phyloP scores from a whole-genome alignment of 2,329 filamentous ascomycete species.

The Arthrobotrys pseudoclavata region DNA sequence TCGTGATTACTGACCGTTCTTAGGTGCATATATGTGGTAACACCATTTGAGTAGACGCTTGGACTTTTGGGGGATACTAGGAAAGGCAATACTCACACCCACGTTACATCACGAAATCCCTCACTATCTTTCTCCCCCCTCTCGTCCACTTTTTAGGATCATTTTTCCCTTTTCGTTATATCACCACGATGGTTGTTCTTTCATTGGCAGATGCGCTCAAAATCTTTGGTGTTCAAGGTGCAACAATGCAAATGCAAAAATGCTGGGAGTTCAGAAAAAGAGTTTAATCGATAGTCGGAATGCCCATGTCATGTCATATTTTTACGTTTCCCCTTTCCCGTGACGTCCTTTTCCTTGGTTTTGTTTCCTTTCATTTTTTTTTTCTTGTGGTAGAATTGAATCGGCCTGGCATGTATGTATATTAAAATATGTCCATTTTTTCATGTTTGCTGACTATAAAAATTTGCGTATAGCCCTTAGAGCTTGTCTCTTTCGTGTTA shows the following conservation, averaged over 20 bases:
- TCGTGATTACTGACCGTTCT: slow-evolving; percentile 21
- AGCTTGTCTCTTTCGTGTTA: background rate
- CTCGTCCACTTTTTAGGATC: background rate
- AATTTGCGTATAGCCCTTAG: background rate
- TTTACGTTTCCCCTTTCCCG: background rate
- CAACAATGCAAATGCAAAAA: slow-evolving; percentile 16
- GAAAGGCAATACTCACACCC: background rate
- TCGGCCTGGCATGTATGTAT: slow-evolving; percentile 29
- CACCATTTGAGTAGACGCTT: background rate
- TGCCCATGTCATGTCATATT: slow-evolving; percentile 1
- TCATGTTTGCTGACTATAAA: background rate
- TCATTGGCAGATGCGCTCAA: background rate
- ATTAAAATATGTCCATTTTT: slow-evolving; percentile 29
- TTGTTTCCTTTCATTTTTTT: background rate
- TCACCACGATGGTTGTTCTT: slow-evolving; percentile 10
- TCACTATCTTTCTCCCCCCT: background rate
- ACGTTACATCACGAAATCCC: too few species aligned
- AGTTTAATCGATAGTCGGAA: slow-evolving; percentile 40
- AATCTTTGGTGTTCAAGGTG: slow-evolving; percentile 44
- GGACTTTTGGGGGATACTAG: too few species aligned
- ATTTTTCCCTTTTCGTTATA: background rate
- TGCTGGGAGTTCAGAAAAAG: slow-evolving; percentile 32
- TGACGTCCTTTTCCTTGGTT: background rate
- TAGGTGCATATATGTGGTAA: background rate
- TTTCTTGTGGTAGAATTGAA: slow-evolving; percentile 20